Base-by-base conservation (phyloP, 306 rosid genomes). In the Canavalia gladiata region DNA sequence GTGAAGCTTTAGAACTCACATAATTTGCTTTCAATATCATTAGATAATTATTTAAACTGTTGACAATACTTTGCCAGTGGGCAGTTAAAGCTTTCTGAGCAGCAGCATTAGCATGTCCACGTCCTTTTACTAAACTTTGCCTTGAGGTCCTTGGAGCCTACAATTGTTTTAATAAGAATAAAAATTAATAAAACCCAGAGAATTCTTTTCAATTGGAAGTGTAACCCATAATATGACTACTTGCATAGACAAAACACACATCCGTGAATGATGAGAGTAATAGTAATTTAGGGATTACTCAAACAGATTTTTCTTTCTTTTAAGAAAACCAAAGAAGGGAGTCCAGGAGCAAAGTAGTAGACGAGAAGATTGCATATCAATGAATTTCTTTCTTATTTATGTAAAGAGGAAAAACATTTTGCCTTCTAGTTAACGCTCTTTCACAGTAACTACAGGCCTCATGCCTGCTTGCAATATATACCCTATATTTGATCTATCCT, bases 21-120 rank as follows among this genome's bases (percentile, higher is more conserved):
- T 88, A 87, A 87, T 96, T 96, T 54, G 97, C 97, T 86, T 90
- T 96, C 99, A 96, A 94, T 83, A 89, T 90, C 88, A 87, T 91
- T 79, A 96, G 87, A 82, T 76, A 92, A 85, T 67, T 94, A 86
- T 92, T 87, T 76, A 94, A 88, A 90, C 91, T 91, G 80, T 86
- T 94, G 68, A 96, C 98, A 87, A 96, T 96, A 87, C 98, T 94
- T 90, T 96, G 99, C 99, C 99, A 96, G 81, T 96, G 98, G 68
- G 97, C 99, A 84, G 94, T 92, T 74, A 96, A 87, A 79, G 98
- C 96, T 83, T 96, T 95, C 85, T 94, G 99, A 67, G 98, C 98
- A 59, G 89, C 91, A 6, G 99, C 97, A 62, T 92, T 94, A 73
- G 97, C 99, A 73, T 96, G 97, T 79, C 98, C 84, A 39, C 99